These are phyloP conservation scores for Cytospora schulzeri DNA, from an alignment of 2,329 filamentous ascomycete genomes.

Conservation along the genomic window DNA sequence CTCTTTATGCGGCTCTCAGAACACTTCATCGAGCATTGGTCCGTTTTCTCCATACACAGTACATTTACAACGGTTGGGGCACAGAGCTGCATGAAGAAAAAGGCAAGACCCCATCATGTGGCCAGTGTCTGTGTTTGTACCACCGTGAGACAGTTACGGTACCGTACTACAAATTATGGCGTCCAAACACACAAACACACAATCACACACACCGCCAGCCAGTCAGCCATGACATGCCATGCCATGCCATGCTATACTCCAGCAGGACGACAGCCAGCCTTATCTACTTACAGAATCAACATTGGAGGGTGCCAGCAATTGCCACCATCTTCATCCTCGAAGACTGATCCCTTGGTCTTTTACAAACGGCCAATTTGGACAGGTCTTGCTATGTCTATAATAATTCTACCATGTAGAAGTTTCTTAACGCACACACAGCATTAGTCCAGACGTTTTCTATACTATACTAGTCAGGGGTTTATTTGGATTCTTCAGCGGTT, in stretches of 20 bases:
- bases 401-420: no score
- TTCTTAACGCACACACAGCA: no score
- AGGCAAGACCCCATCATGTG: conserved; percentile 16
- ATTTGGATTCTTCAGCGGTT: background rate
- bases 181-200: conserved; percentile 9
- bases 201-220: no score
- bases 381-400: background rate
- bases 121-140: conserved; percentile 15
- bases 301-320: background rate
- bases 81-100: conserved; percentile 3
- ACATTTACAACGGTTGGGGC: conserved; percentile 9
- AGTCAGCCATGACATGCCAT: background rate
- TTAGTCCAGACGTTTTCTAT: background rate
- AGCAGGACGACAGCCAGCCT: conserved; percentile 9
- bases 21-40: background rate
- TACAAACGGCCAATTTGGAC: background rate
- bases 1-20: conserved; percentile 27
- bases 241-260: no score
- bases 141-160: conserved; percentile 10
- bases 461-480: conserved; percentile 11
- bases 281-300: background rate
- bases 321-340: background rate
- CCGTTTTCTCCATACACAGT: conserved; percentile 11
- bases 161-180: background rate
- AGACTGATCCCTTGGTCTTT: background rate